Base-by-base conservation (phyloP, 1,284 basidiomycete genomes). In the Pascua sp. region DNA sequence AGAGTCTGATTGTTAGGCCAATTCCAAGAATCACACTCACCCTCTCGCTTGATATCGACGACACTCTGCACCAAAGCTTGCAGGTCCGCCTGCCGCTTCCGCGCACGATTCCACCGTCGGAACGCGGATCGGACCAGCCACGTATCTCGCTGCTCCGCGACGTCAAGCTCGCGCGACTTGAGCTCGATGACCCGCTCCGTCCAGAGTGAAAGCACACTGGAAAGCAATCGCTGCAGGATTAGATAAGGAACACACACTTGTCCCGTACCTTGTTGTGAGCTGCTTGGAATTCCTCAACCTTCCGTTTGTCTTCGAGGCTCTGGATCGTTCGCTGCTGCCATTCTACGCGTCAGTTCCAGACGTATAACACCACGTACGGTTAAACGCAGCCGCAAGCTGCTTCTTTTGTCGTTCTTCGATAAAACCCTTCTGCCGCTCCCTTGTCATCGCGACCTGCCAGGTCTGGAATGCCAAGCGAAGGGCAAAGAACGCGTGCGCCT, bases 131-230 rank as follows among this genome's bases (percentile, higher is more conserved):
- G 42, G 4, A 63, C 40, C 1, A 69, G 43, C 0, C 13, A 32
- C 4, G 49, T 51, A 45, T 67, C 63, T 11, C 68, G 64, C 38
- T 64, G 56, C 41, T 69, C 66, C 0, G 64, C 55, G 1, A 69
- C 62, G 36, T 69, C 66, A 2, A 73, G 56, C 54, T 76, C 70
- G 2, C 67, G 65, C 12, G 71, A 64, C 57, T 76, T 75, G 57
- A 75, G 56, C 43, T 67, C 67, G 5, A 76, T 61, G 37, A 75
- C 69, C 9, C 67, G 60, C 11, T 60, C 59, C 2, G 70, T 72
- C 72, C 72, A 75, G 12, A 54, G 56, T 0, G 59, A 51, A 8
- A 74, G 57, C 13, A 49, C 40, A 0, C 17, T 40, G 9, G 55
- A 51, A n/a, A 67, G 24, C 8, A 64, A 42, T 2, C 57, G 60